phyloP scores from a whole-genome alignment of 352 stramenopile genomes.

The Phytophthora europaea region DNA sequence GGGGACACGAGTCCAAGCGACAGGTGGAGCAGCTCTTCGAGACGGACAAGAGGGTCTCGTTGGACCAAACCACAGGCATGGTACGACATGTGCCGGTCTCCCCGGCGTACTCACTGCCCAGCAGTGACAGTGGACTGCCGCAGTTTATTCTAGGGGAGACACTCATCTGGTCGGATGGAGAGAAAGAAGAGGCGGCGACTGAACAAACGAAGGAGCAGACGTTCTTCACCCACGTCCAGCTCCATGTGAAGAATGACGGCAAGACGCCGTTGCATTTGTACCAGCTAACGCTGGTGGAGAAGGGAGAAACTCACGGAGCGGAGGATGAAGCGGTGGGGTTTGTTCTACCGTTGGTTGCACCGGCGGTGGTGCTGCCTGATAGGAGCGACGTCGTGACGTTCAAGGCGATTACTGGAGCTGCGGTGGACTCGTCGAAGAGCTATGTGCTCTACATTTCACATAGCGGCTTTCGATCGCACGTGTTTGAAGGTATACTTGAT shows the following conservation, averaged over 20 bases:
- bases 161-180: conserved; percentile 47
- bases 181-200: background rate
- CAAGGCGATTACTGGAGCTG: conserved; percentile 37
- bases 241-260: conserved; percentile 51
- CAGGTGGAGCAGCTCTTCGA: conserved; percentile 44
- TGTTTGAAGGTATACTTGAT: conserved; percentile 57
- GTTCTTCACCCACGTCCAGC: conserved; percentile 47
- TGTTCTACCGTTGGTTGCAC: conserved; percentile 42
- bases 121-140: conserved; percentile 52
- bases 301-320: background rate
- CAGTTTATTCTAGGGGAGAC: conserved; percentile 48
- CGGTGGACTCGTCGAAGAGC: conserved; percentile 34
- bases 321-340: conserved; percentile 17
- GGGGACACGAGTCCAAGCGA: conserved; percentile 36
- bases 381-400: conserved; percentile 39
- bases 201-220: conserved; percentile 12
- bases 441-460: conserved; percentile 76
- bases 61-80: conserved; percentile 40
- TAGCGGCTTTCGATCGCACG: conserved; percentile 61
- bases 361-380: conserved; percentile 41
- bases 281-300: conserved; percentile 43
- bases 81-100: conserved; percentile 44
- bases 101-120: conserved; percentile 45
- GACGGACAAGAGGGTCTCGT: conserved; percentile 28
- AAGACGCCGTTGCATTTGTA: conserved; percentile 64